Base-by-base conservation (phyloP, 1,139 yeast genomes). In the Candida sanyaensis region DNA sequence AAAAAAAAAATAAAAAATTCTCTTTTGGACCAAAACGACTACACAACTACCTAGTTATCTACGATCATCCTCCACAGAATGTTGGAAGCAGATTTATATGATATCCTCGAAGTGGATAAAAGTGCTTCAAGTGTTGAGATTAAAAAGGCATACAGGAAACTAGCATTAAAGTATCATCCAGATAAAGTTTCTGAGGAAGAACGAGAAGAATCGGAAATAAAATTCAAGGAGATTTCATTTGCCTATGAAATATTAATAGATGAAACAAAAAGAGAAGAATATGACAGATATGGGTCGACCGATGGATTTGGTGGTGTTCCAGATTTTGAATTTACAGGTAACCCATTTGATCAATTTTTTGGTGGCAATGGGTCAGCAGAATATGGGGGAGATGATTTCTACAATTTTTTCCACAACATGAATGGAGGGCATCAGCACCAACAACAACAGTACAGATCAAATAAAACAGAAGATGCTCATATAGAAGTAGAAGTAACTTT, bases 231-330 rank as follows among this genome's bases (percentile, higher is more conserved):
- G 58, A 78, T 89, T 46, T 77, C 84, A 11, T 86, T 84, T 50
- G 96, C 96, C 0, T 88, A 89, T 61, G 96, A 88, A 62, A 71
- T 84, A 11, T 71, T 88, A 50, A 78, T 81, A 30, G 93, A 88
- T 63, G 92, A 80, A 21, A 68, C 62, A 10, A 76, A 75, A 57
- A 66, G 91, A 49, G 69, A 69, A 37, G 75, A 78, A 42, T 85
- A 83, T 59, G 90, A 86, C 57, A 61, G 71, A 41, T 80, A 78
- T 57, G 88, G 88, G 2, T 69, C 78, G 36, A 64, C 78, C 2
- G 55, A 50, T 17, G 52, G 55, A 5, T 36, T 38, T 26, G 47
- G 48, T 2, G 46, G 43, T 6, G 44, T 41, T 24, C 56, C 55
- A 40, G 62, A 58, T 27, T 59, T 54, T 27, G 58, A 54, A 4